Evolutionary conservation across 441 rosid species (phyloP).

Genomic region (Corymbia calophylla): DNA sequence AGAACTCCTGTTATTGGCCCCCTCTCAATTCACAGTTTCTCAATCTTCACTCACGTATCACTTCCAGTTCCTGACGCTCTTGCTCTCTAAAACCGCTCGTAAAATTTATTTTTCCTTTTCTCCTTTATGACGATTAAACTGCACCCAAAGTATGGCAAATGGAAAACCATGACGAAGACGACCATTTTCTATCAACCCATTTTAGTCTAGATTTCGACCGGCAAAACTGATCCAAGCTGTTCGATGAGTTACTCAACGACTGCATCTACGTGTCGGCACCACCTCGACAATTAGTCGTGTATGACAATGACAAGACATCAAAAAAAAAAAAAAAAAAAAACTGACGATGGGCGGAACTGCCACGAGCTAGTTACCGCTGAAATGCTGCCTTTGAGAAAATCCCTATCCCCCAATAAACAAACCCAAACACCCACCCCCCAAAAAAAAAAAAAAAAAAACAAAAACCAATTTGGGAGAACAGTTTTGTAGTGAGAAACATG

Average conservation of each 20-base stretch:
- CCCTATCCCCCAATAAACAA: not conserved
- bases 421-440: too few relatives aligned
- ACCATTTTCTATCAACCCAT: not conserved
- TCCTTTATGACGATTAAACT: not conserved
- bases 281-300: not conserved
- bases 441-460: too few relatives aligned
- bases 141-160: fast-evolving
- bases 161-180: not conserved
- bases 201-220: not conserved
- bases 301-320: not conserved
- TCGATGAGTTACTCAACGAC: fast-evolving
- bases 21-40: not conserved
- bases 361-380: not conserved
- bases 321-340: not conserved
- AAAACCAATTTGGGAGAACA: not conserved
- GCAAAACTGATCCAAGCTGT: not conserved
- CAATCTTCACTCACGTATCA: not conserved
- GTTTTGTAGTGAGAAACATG: not conserved
- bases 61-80: not conserved
- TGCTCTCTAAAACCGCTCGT: not conserved
- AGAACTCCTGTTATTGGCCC: not conserved
- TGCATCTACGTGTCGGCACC: not conserved
- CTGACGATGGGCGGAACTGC: not conserved
- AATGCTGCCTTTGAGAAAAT: not conserved
- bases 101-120: not conserved